Percentiles rank a stretch among this genome's conserved stretches.
phyloP scores from a whole-genome alignment of 257 asterid species.

The Cruciata laevipes region DNA sequence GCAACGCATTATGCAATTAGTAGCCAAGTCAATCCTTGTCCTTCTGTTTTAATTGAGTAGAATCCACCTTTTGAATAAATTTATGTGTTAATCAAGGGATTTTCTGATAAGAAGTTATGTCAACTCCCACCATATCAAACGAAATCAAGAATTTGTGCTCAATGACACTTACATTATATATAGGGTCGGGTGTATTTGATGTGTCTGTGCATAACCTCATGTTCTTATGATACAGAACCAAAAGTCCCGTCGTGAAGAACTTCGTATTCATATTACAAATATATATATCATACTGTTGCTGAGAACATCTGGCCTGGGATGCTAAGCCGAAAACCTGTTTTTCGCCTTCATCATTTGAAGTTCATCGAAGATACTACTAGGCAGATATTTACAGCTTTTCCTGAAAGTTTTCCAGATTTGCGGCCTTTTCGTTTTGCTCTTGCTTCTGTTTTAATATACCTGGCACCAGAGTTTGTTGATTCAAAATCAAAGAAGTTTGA shows the following conservation, averaged over 20 bases:
- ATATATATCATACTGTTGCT: conserved; percentile 87
- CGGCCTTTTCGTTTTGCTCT: conserved; percentile 93
- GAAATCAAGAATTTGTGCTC: not conserved
- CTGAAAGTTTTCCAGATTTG: conserved; percentile 84
- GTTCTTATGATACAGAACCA: conserved; percentile 59
- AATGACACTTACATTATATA: not conserved
- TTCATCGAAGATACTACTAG: conserved; percentile 88
- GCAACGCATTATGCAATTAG: not conserved
- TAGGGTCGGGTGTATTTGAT: not conserved
- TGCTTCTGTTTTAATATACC: conserved; percentile 82
- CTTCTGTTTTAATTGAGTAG: not conserved
- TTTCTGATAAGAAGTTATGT: not conserved
- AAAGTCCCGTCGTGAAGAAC: conserved; percentile 96
- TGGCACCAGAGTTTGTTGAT: conserved; percentile 98
- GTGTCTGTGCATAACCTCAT: conserved; percentile 2
- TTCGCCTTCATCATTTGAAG: conserved; percentile 93
- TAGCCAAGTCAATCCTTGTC: not conserved
- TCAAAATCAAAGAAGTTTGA: conserved; percentile 94
- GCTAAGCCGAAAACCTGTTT: conserved; percentile 88
- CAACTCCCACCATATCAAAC: not conserved
- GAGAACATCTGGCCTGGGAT: conserved; percentile 98
- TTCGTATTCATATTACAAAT: conserved; percentile 75
- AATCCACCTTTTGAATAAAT: not conserved
- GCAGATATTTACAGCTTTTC: conserved; percentile 59
- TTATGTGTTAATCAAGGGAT: not conserved